A percentile compares a stretch with the other conserved stretches of the same genome.
Evolutionary conservation across 768 basidiomycete species (phyloP).

Genomic region (Lactarius deliciosus): DNA sequence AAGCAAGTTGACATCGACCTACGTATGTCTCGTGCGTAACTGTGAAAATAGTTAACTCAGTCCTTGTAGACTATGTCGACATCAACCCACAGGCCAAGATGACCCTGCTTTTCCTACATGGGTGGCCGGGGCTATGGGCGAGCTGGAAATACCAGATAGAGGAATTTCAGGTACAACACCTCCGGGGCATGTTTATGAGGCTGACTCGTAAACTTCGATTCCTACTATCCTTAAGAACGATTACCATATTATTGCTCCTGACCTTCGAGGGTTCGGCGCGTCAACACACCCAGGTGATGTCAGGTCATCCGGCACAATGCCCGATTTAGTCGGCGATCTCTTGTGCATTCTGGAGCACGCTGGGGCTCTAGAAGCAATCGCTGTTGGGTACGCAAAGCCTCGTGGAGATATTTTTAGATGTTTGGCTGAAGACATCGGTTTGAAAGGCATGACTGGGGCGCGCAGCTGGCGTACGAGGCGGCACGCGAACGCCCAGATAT

Average conservation of each 20-base stretch:
- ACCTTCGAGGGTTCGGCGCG: conserved; percentile 68
- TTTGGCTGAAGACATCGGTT: background rate
- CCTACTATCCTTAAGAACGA: conserved; percentile 42
- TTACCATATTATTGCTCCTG: conserved; percentile 60
- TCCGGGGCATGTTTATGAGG: background rate
- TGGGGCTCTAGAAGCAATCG: conserved; percentile 49
- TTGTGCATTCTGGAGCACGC: conserved; percentile 59
- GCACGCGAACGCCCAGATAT: conserved; percentile 66
- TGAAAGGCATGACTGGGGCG: conserved; percentile 74
- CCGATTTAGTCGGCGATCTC: conserved; percentile 62
- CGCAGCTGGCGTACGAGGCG: conserved; percentile 64
- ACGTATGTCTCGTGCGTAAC: conserved; percentile 10
- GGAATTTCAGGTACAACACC: conserved; percentile 51
- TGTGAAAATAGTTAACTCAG: background rate
- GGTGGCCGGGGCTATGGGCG: conserved; percentile 79
- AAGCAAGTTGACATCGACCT: conserved; percentile 19
- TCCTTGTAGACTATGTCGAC: conserved; percentile 48
- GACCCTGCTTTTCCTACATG: conserved; percentile 69
- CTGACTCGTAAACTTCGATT: background rate
- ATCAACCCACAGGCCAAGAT: conserved; percentile 53
- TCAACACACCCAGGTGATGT: conserved; percentile 67
- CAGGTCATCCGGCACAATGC: conserved; percentile 55
- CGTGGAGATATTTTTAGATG: background rate
- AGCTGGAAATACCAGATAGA: conserved; percentile 72
- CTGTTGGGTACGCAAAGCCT: conserved; percentile 54